Percentiles rank a stretch among this genome's conserved stretches.
These are phyloP conservation scores for Neophaeococcomyces mojaviensis DNA, from an alignment of 2,329 filamentous ascomycete genomes.

Conservation along the genomic window DNA sequence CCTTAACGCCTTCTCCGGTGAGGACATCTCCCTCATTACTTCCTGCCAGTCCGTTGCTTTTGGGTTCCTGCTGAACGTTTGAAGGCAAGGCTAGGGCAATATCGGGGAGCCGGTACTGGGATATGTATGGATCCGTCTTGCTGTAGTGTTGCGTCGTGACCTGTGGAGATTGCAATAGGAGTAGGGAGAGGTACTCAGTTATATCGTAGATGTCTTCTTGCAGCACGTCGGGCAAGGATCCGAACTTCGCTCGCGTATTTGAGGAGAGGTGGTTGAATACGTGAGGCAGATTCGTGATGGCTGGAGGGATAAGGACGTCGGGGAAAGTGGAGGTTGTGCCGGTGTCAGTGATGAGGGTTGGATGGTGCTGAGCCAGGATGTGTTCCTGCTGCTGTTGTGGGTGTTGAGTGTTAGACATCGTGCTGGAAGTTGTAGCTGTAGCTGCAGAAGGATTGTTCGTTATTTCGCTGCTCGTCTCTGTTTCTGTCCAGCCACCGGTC, in stretches of 20 bases:
- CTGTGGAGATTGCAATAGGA: slow-evolving; percentile 39
- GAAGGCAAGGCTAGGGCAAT: not conserved
- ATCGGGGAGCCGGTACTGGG: too few species aligned
- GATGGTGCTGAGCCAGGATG: slow-evolving; percentile 24
- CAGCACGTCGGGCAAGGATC: slow-evolving; percentile 34
- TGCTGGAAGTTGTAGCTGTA: not conserved
- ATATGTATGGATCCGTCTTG: slow-evolving; percentile 36
- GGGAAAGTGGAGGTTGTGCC: slow-evolving; percentile 16
- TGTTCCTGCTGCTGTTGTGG: not conserved
- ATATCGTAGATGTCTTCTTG: slow-evolving; percentile 55
- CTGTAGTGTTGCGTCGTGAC: slow-evolving; percentile 27
- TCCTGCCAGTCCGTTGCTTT: too few species aligned
- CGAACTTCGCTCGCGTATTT: not conserved
- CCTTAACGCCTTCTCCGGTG: not conserved
- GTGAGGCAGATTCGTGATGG: not conserved
- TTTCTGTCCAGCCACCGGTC: not conserved
- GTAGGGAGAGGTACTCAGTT: slow-evolving; percentile 56
- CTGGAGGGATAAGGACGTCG: slow-evolving; percentile 21
- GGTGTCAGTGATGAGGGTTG: slow-evolving; percentile 23
- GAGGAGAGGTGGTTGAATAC: not conserved
- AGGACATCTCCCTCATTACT: slow-evolving; percentile 4
- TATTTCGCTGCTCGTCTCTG: not conserved
- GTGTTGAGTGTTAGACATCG: not conserved
- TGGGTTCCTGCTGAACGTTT: too few species aligned
- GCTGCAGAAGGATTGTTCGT: not conserved